Evolutionary conservation across 495 filamentous ascomycete species (phyloP), one percentile per base, ranked within the genome.

Genomic region (Thermothielavioides terrestris): DNA sequence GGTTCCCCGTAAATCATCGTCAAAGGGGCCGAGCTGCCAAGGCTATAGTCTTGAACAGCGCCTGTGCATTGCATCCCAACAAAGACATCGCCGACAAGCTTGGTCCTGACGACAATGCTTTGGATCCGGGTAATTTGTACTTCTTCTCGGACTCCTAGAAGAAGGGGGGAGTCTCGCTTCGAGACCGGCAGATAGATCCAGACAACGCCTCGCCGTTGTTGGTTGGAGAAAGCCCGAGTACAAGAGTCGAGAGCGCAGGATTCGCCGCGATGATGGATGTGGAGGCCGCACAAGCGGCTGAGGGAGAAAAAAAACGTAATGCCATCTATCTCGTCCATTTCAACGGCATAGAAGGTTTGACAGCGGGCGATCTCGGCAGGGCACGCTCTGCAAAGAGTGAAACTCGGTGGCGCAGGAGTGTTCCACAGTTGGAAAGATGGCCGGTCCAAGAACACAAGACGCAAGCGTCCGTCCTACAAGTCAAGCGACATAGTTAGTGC

Each of bases 131-230:
- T n/a, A n/a, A n/a, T 6, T 41, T n/a, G 17, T 18, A 32, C 10
- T 39, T 15, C n/a, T 36, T 26, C 15, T 22, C 50, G 35, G 25
- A 50, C 28, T 12, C 55, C 55, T 3, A 58, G 46, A 26, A 46
- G 32, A 25, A 58, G 46, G 34, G 50, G 26, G 22, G 20, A 46
- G 44, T 58, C 55, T 12, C 41, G 37, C 23, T 30, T 12, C 34
- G 46, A 27, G n/a, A 58, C 37, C 4, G 55, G 55, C 42, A 54
- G 39, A 46, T 58, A 51, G n/a, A 53, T 47, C 55, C 51, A 58
- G 11, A 48, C 46, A 21, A 45, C 15, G 38, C n/a, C 10, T 31
- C 40, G 34, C 23, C 41, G 55, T 6, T 34, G 35, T 37, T 21
- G 14, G 23, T 45, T 17, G 14, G 35, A 32, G 17, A 53, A 30